A percentile compares a stretch with the other conserved stretches of the same genome.
Evolutionary conservation across 2,329 filamentous ascomycete genomes (phyloP).

Genomic region (Curvularia hawaiiensis): DNA sequence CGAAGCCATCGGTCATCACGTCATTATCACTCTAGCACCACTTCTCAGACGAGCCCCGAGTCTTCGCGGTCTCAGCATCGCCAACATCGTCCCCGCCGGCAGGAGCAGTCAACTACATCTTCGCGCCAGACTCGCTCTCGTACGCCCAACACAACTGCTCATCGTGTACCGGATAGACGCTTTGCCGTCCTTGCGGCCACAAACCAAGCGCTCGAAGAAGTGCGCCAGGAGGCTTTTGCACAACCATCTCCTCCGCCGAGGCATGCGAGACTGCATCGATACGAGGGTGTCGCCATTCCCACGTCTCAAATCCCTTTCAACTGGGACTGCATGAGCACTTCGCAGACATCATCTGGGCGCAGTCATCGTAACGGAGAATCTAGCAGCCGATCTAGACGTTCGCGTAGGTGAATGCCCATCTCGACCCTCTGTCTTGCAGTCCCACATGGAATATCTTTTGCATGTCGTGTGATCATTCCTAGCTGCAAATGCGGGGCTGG

Average conservation of each 20-base stretch:
- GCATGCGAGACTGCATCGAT: slow-evolving; percentile 38
- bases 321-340: slow-evolving; percentile 46
- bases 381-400: slow-evolving; percentile 32
- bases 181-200: slow-evolving; percentile 47
- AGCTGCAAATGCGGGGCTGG: neutral
- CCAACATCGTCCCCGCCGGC: slow-evolving; percentile 37
- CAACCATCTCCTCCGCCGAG: slow-evolving; percentile 42
- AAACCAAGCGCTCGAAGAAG: slow-evolving; percentile 43
- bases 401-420: slow-evolving; percentile 26
- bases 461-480: neutral
- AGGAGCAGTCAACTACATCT: slow-evolving; percentile 29
- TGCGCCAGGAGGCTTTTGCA: slow-evolving; percentile 44
- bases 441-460: neutral
- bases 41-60: slow-evolving; percentile 15
- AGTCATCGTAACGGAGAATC: slow-evolving; percentile 19
- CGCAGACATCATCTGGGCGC: slow-evolving; percentile 36
- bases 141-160: slow-evolving; percentile 42
- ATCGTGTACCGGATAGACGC: slow-evolving; percentile 43
- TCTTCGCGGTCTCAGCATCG: slow-evolving; percentile 32
- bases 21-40: slow-evolving; percentile 26
- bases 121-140: slow-evolving; percentile 36
- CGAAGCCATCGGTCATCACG: slow-evolving; percentile 37
- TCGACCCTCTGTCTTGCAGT: neutral
- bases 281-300: slow-evolving; percentile 40
- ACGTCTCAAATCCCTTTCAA: slow-evolving; percentile 42